These are phyloP conservation scores for Zygosaccharomyces kombuchaensis DNA, from an alignment of 805 yeast species.

Conservation along the genomic window DNA sequence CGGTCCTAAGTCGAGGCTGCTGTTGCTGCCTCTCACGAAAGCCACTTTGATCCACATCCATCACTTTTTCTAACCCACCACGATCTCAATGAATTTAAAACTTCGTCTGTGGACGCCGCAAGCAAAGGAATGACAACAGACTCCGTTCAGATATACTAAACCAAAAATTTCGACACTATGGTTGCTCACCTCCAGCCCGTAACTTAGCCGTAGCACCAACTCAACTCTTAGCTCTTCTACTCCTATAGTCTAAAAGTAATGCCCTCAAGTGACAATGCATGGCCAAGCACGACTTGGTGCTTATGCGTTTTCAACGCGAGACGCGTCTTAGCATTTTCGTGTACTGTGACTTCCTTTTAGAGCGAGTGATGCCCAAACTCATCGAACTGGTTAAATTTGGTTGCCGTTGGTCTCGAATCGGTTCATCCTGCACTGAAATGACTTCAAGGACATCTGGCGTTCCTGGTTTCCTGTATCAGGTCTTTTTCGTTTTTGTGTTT, in stretches of 20 bases:
- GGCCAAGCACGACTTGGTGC: slow-evolving; percentile 2
- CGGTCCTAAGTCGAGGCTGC: slow-evolving; percentile 6
- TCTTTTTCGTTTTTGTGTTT: neutral
- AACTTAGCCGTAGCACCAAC: neutral
- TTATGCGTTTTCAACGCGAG: slow-evolving; percentile 2
- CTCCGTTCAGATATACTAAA: neutral
- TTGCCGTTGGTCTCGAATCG: slow-evolving; percentile 1
- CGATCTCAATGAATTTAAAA: neutral
- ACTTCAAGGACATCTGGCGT: neutral
- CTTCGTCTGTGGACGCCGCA: slow-evolving; percentile 2
- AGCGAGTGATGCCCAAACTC: slow-evolving; percentile 5
- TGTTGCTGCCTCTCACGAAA: neutral
- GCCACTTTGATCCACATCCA: neutral
- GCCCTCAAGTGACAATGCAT: slow-evolving; percentile 1
- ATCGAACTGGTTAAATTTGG: neutral
- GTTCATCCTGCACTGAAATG: neutral
- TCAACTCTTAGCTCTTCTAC: slow-evolving; percentile 1
- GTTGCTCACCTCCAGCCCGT: slow-evolving; percentile 7
- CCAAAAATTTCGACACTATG: neutral
- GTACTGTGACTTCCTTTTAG: slow-evolving; percentile 4
- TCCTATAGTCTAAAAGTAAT: slow-evolving; percentile 1
- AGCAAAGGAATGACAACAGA: slow-evolving; percentile 9
- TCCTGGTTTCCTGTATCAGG: neutral
- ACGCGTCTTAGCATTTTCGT: slow-evolving; percentile 4
- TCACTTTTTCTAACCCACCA: neutral